Evolutionary conservation across 2,329 filamentous ascomycete genomes (phyloP).

Genomic region (Fusarium compactum): DNA sequence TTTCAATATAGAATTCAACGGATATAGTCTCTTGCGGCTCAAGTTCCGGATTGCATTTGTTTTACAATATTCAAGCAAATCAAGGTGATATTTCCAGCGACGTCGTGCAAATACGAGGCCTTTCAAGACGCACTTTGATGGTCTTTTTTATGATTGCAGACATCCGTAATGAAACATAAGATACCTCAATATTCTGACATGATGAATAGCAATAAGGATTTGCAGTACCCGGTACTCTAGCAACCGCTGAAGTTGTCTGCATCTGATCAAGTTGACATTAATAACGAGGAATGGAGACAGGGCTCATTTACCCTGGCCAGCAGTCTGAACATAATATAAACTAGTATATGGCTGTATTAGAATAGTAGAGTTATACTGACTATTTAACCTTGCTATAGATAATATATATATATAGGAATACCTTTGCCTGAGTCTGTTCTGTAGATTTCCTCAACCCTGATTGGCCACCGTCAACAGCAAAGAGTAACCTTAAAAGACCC

Average conservation of each 20-base stretch:
- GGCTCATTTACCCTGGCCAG: background rate
- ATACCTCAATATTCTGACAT: background rate
- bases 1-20: background rate
- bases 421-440: too few species aligned
- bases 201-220: background rate
- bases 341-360: too few species aligned
- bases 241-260: background rate
- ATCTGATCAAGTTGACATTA: background rate
- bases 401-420: too few species aligned
- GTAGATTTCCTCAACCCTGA: too few species aligned
- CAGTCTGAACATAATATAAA: too few species aligned
- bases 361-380: too few species aligned
- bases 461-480: background rate
- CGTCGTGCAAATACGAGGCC: background rate
- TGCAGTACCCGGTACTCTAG: background rate
- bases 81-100: background rate
- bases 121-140: background rate
- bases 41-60: accelerated
- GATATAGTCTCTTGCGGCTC: background rate
- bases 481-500: background rate
- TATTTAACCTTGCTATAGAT: background rate
- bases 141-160: background rate
- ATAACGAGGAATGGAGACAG: too few species aligned
- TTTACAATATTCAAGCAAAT: background rate
- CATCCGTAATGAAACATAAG: too few species aligned